Evolutionary conservation across 2,329 filamentous ascomycete species (phyloP).

Genomic region (Dendrostoma leiphaemia): DNA sequence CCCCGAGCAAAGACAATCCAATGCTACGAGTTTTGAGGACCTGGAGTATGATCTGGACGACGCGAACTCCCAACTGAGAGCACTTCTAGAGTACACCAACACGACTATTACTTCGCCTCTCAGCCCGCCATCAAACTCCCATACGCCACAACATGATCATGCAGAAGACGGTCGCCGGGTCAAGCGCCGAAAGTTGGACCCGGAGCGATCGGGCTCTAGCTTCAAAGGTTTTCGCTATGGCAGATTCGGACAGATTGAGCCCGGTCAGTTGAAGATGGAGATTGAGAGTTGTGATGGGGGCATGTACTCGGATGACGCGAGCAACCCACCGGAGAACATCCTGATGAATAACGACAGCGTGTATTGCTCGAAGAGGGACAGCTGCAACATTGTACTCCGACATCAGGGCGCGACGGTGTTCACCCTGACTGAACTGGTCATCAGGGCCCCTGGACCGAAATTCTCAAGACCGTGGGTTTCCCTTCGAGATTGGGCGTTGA

Average conservation of each 20-base stretch:
- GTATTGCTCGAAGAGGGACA: constrained; percentile 80
- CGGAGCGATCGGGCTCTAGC: constrained; percentile 50
- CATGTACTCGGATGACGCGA: constrained; percentile 59
- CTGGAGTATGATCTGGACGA: constrained; percentile 39
- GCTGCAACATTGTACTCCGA: constrained; percentile 81
- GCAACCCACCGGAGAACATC: constrained; percentile 76
- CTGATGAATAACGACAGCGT: constrained; percentile 79
- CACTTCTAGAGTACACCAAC: constrained; percentile 36
- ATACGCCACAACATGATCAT: constrained; percentile 36
- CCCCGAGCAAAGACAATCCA: constrained; percentile 11
- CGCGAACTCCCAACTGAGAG: constrained; percentile 42
- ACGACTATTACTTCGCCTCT: constrained; percentile 26
- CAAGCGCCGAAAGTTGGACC: constrained; percentile 71
- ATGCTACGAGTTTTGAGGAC: constrained; percentile 32
- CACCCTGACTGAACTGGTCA: constrained; percentile 78
- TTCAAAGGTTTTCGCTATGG: constrained; percentile 73
- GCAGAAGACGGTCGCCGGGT: constrained; percentile 49
- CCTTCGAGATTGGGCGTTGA: neutral
- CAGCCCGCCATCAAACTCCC: constrained; percentile 32
- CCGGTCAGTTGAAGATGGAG: constrained; percentile 80
- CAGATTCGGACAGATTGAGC: constrained; percentile 81
- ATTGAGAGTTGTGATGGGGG: constrained; percentile 88
- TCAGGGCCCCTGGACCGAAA: constrained; percentile 77
- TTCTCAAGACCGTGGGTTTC: constrained; percentile 81
- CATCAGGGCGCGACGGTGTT: constrained; percentile 82